Conservation (phyloP, 2,329 filamentous ascomycete species). For the Helicocarpus griseus region DNA sequence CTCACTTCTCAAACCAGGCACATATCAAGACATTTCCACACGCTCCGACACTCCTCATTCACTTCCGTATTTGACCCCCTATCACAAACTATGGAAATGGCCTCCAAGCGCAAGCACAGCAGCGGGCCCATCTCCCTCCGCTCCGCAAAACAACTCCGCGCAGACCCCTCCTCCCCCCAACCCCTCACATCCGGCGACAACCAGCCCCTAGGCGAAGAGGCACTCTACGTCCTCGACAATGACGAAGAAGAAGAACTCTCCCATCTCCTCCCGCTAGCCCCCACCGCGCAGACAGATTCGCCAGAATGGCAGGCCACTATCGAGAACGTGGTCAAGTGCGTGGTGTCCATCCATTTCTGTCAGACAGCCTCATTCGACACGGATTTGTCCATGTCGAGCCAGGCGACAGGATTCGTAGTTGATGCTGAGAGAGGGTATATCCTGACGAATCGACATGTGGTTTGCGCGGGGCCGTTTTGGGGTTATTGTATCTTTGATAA, state of each 20-base stretch:
- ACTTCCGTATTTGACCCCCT: not conserved
- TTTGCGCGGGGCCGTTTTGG: slow-evolving; percentile 92
- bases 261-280: slow-evolving; percentile 15
- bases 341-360: slow-evolving; percentile 98
- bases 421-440: slow-evolving; percentile 89
- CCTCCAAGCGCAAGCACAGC: slow-evolving; percentile 49
- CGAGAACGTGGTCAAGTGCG: slow-evolving; percentile 84
- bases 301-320: slow-evolving; percentile 94
- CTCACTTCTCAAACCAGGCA: too few relatives aligned
- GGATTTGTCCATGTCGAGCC: slow-evolving; percentile 84
- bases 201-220: slow-evolving; percentile 32
- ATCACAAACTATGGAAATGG: slow-evolving; percentile 38
- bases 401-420: slow-evolving; percentile 95
- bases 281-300: slow-evolving; percentile 41
- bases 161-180: slow-evolving; percentile 29
- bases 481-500: slow-evolving; percentile 98
- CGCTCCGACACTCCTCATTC: slow-evolving; percentile 9
- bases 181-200: slow-evolving; percentile 31
- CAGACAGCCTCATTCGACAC: slow-evolving; percentile 97
- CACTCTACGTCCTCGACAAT: slow-evolving; percentile 27
- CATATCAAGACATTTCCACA: slow-evolving; percentile 2
- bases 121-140: slow-evolving; percentile 38
- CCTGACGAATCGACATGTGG: slow-evolving; percentile 83
- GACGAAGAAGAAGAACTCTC: slow-evolving; percentile 39
- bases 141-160: slow-evolving; percentile 46